A percentile compares a stretch with the other conserved stretches of the same genome.
Evolutionary conservation across 1,284 basidiomycete species (phyloP).

Genomic region (Tilletiopsis washingtonensis): DNA sequence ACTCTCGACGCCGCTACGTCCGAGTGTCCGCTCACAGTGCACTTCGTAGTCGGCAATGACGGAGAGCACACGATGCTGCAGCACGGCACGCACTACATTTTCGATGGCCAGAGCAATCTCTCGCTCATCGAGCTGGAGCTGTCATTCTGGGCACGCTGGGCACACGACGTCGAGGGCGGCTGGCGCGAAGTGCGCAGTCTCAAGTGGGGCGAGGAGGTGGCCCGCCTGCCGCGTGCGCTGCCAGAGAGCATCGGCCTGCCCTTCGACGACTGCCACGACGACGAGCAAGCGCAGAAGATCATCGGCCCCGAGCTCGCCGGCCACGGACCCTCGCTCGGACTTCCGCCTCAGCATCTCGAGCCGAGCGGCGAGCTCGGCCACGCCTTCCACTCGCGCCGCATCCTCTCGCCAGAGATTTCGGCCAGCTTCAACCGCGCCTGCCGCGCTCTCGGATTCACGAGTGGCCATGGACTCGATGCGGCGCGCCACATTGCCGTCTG

Average conservation of each 20-base stretch:
- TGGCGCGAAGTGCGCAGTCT: background rate
- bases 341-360: background rate
- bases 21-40: background rate
- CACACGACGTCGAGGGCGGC: background rate
- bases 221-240: background rate
- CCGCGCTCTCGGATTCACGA: background rate
- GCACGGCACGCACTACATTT: background rate
- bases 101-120: background rate
- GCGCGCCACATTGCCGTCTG: conserved; percentile 1
- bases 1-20: background rate
- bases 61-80: background rate
- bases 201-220: background rate
- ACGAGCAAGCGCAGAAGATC: background rate
- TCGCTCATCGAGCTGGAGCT: background rate
- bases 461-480: background rate
- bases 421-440: background rate
- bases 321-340: background rate
- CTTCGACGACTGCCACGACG: background rate
- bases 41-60: background rate
- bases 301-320: background rate
- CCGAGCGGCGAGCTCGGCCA: background rate
- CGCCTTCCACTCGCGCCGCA: background rate
- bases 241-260: background rate
- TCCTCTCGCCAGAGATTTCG: background rate
- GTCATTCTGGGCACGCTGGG: background rate